Evolutionary conservation across 1,284 basidiomycete genomes (phyloP).

Genomic region (Puccinia polysora): DNA sequence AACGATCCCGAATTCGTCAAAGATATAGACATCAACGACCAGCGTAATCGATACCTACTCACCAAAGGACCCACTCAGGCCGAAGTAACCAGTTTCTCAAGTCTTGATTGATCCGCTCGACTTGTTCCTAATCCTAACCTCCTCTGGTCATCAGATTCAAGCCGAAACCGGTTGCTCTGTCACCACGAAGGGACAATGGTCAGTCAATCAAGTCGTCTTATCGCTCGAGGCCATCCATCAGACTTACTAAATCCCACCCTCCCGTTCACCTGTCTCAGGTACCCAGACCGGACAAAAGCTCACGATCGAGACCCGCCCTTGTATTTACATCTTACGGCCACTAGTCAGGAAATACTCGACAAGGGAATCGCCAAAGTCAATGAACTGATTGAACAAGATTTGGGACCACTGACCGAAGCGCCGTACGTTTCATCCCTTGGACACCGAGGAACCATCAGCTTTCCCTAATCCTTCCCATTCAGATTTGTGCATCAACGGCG

Average conservation of each 20-base stretch:
- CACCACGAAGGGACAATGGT: conserved; percentile 87
- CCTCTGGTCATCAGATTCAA: conserved; percentile 59
- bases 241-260: too few relatives aligned
- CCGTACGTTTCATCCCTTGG: conserved; percentile 56
- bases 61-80: conserved; percentile 94
- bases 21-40: conserved; percentile 96
- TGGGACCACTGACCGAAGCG: conserved; percentile 81
- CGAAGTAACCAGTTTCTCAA: conserved; percentile 55
- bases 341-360: conserved; percentile 71
- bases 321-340: conserved; percentile 87
- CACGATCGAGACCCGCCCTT: conserved; percentile 87
- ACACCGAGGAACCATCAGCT: background rate
- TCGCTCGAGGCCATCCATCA: background rate
- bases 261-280: conserved; percentile 36
- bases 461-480: background rate
- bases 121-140: background rate
- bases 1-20: conserved; percentile 64
- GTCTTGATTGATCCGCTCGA: background rate
- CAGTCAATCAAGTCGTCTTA: background rate
- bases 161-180: conserved; percentile 84
- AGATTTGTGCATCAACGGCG: conserved; percentile 22
- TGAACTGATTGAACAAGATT: conserved; percentile 75
- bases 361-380: conserved; percentile 76
- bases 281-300: conserved; percentile 76
- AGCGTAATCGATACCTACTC: conserved; percentile 88